Evolutionary conservation across 1,284 basidiomycete species (phyloP), one percentile per base, ranked within the genome.

Genomic region (Irpex sp.): DNA sequence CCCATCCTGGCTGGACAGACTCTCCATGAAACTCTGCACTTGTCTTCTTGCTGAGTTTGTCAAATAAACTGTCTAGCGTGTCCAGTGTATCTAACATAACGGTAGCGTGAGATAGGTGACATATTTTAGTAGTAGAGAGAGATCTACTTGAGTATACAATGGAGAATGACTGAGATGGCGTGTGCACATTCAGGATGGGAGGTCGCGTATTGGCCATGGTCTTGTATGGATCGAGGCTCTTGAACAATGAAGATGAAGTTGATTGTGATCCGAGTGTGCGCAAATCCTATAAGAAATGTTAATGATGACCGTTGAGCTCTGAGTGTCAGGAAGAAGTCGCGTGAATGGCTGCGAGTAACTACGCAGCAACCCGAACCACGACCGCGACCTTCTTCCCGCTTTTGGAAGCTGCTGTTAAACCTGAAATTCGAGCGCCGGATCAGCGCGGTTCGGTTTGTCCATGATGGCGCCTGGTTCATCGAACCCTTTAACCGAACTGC

Each of bases 1-100:
- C 78, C 90, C 90, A 93, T 36, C 90, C 89, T 26, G 88, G 77
- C 19, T 84, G 85, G 19, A 93, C 83, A 21, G 82, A 82, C 63
- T 82, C 75, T 9, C 83, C 83, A 62, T 80, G 76, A 68, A 85
- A 86, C 36, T 84, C 83, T 0, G 78, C 78, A 47, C 80, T 78
- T 1, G 77, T 70, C 75, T 93, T 93, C 66, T 83, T 78, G 67
- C 81, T 87, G 56, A 93, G 80, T 66, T 88, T 89, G 69, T 89
- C 84, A 68, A 81, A 88, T 21, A 93, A 78, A 21, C 80, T 78
- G 35, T 80, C 75, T 31, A 93, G 72, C 4, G 83, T 81, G 53
- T 92, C 88, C 67, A 90, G 83, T 17, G 84, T 83, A 62, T 91
- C 89, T 90, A 55, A 5, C 17, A 37, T 19, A 37, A 17, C 11